Evolutionary conservation across 2,329 filamentous ascomycete species (phyloP), one percentile per base, ranked within the genome.

Genomic region (Trichoderma arundinaceum): DNA sequence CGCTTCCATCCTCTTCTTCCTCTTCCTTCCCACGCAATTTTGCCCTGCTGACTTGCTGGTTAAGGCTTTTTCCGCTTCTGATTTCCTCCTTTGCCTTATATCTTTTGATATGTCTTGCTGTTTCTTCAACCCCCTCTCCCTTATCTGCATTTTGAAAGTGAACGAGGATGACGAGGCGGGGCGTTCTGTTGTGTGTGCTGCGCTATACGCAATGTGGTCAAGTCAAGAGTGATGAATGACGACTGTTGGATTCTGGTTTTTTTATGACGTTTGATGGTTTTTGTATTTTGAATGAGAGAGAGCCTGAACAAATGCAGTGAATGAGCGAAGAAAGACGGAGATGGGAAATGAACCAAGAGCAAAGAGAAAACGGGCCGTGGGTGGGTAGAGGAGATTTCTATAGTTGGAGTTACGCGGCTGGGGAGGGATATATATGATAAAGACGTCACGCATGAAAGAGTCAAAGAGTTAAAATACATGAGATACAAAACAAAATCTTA

Each of bases 181-280:
- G 15, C 22, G 22, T 28, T 2, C 22, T 28, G 5, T 12, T 13
- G 6, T 13, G 38, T 56, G 19, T 28, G 52, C 33, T 32, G 35
- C 46, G 58, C 46, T 19, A 52, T 33, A 52, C 38, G 32, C 48
- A 53, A 22, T 46, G 35, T 44, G 60, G 39, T 41, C 48, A 44
- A 64, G 59, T 66, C 32, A 54, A 67, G 64, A 48, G 52, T 13
- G 57, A 64, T 51, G 64, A 60, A 64, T 52, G 56, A 70, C 46
- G 69, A 67, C 19, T 54, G 49, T 69, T 70, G 69, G 69, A 69
- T 60, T 41, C 57, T 60, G 57, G 35, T 67, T 67, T 67, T 68
- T 69, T 41, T 51, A 61, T 17, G 41, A 41, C n/a, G 46, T 53
- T 53, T 43, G 48, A 60, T 52, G 46, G 58, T 19, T 49, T 62